phyloP scores from a whole-genome alignment of 306 rosid genomes.

The Phaseolus lunatus region DNA sequence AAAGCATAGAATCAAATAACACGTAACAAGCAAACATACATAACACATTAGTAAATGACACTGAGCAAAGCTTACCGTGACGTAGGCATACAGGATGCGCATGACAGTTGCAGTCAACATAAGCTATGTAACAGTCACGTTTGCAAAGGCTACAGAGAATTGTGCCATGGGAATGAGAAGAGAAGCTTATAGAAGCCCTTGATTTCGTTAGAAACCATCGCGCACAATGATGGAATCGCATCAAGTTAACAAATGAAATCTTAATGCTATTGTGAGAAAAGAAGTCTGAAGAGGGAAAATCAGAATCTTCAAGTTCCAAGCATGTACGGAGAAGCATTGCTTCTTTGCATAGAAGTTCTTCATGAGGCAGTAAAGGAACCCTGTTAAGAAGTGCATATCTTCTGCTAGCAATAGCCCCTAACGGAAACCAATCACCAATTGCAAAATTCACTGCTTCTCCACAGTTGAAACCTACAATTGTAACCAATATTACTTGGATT shows the following conservation, averaged over 20 bases:
- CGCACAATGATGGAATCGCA: constrained; percentile 90
- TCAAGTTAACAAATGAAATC: constrained; percentile 73
- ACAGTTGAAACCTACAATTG: constrained; percentile 85
- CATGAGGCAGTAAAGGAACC: constrained; percentile 91
- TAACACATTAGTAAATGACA: neutral
- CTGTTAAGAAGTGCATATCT: constrained; percentile 87
- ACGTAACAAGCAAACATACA: constrained; percentile 29
- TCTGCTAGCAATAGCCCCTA: constrained; percentile 90
- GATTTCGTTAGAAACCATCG: constrained; percentile 84
- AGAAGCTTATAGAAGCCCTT: constrained; percentile 58
- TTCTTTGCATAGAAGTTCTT: constrained; percentile 96
- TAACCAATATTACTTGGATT: constrained; percentile 36
- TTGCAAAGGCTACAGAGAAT: constrained; percentile 91
- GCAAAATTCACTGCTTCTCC: constrained; percentile 99
- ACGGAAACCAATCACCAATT: constrained; percentile 91
- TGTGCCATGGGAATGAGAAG: constrained; percentile 66
- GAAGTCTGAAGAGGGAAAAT: constrained; percentile 58
- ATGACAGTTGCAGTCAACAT: constrained; percentile 76
- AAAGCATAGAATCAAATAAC: constrained; percentile 32
- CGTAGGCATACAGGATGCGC: constrained; percentile 86
- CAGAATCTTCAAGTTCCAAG: constrained; percentile 78
- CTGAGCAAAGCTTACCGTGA: constrained; percentile 69
- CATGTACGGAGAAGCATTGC: constrained; percentile 73
- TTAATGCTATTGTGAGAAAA: constrained; percentile 62
- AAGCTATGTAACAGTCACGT: constrained; percentile 87